phyloP scores from a whole-genome alignment of 2,329 filamentous ascomycete species.

The Fusarium sp. region DNA sequence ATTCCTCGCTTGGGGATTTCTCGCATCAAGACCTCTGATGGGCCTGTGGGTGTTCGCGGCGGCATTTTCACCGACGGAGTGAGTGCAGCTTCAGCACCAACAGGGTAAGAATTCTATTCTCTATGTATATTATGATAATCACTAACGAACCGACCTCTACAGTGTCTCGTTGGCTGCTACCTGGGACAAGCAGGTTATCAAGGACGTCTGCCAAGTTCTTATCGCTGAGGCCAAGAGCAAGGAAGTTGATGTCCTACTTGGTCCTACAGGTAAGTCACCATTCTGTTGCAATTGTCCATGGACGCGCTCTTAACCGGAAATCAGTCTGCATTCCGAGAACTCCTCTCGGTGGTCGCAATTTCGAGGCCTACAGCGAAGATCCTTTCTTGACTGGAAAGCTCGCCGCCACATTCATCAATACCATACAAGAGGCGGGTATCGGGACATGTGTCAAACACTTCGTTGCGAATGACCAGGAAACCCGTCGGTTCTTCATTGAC shows the following conservation, averaged over 20 bases:
- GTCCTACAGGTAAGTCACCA: constrained; percentile 12
- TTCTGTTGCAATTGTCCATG: fast-evolving
- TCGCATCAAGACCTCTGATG: constrained; percentile 28
- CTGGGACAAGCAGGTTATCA: constrained; percentile 14
- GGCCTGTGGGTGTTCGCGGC: constrained; percentile 24
- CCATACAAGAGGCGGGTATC: constrained; percentile 53
- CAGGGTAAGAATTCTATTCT: constrained; percentile 5
- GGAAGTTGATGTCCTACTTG: constrained; percentile 24
- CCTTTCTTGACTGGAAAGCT: constrained; percentile 54
- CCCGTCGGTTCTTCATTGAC: constrained; percentile 24
- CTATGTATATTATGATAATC: fast-evolving
- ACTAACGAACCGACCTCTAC: background rate
- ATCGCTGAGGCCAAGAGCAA: constrained; percentile 32
- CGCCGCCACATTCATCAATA: constrained; percentile 46
- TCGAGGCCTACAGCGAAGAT: constrained; percentile 56
- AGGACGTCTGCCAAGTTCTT: constrained; percentile 17
- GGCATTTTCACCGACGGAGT: constrained; percentile 29
- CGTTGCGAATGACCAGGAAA: constrained; percentile 52
- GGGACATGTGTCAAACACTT: constrained; percentile 57
- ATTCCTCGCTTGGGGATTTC: constrained; percentile 12
- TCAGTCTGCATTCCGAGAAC: constrained; percentile 29
- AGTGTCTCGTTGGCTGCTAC: constrained; percentile 31
- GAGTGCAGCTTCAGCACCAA: constrained; percentile 22
- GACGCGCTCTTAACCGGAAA: background rate
- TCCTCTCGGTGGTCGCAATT: constrained; percentile 55